A percentile compares a stretch with the other conserved stretches of the same genome.
These are phyloP conservation scores for Phytopythium helicoides DNA, from an alignment of 352 stramenopile genomes.

Conservation along the genomic window DNA sequence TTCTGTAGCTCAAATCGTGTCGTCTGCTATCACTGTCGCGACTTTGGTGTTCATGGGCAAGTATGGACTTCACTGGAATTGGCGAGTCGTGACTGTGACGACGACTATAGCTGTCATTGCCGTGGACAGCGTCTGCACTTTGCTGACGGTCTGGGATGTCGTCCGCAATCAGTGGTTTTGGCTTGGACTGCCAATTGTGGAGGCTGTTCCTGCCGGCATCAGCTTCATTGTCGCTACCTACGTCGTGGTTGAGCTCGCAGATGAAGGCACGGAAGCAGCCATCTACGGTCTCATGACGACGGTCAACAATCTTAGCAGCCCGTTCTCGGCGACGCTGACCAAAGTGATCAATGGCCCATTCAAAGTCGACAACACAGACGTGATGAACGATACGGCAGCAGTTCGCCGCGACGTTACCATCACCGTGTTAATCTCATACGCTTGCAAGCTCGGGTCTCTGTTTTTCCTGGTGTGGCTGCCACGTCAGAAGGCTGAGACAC, in stretches of 20 bases:
- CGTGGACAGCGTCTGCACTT: conserved; percentile 25
- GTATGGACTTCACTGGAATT: conserved; percentile 40
- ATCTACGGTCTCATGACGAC: conserved; percentile 44
- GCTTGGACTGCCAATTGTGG: conserved; percentile 31
- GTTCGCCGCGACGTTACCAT: conserved; percentile 34
- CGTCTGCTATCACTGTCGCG: conserved; percentile 20
- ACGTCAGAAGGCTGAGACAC: conserved; percentile 29
- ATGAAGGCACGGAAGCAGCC: conserved; percentile 40
- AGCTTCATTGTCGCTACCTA: conserved; percentile 43
- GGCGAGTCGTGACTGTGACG: conserved; percentile 22
- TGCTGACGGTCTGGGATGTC: conserved; percentile 34
- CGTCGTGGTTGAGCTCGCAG: conserved; percentile 44
- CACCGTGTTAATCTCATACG: conserved; percentile 35
- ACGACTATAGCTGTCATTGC: conserved; percentile 24
- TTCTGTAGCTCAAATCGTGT: conserved; percentile 25
- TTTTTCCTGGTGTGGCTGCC: conserved; percentile 39
- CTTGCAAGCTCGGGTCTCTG: conserved; percentile 24
- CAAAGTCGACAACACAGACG: conserved; percentile 26
- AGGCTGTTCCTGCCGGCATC: conserved; percentile 26
- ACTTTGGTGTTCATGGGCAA: conserved; percentile 25
- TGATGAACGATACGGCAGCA: conserved; percentile 27
- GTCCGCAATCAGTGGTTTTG: conserved; percentile 42
- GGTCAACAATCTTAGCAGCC: conserved; percentile 33
- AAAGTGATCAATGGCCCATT: conserved; percentile 35
- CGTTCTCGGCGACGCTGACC: conserved; percentile 33